A percentile compares a stretch with the other conserved stretches of the same genome.
Evolutionary conservation across 1,139 yeast genomes (phyloP).

Genomic region (Geotrichum siamense): DNA sequence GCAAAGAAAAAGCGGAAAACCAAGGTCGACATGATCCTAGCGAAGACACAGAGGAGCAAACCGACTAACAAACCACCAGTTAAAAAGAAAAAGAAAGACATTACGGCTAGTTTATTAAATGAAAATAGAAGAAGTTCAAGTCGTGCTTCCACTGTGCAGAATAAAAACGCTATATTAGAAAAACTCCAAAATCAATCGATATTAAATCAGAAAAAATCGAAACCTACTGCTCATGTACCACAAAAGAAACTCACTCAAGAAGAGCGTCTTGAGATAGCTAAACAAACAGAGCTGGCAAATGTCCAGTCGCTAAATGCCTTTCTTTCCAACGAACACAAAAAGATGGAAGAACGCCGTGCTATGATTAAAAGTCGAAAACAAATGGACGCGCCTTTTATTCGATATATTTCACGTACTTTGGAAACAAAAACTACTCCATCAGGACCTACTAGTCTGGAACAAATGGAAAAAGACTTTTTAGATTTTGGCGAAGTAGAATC

Average conservation of each 20-base stretch:
- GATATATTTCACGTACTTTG: background rate
- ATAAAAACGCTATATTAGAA: constrained; percentile 69
- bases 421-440: constrained; percentile 10
- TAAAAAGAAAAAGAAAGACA: background rate
- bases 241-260: constrained; percentile 62
- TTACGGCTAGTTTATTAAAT: constrained; percentile 1
- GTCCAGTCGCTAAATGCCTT: constrained; percentile 64
- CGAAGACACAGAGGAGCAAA: constrained; percentile 3
- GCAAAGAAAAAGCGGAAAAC: constrained; percentile 7
- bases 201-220: constrained; percentile 60
- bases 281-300: constrained; percentile 75
- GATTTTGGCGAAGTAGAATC: constrained; percentile 13
- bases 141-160: constrained; percentile 70
- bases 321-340: constrained; percentile 61
- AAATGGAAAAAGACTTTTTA: constrained; percentile 19
- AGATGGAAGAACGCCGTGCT: constrained; percentile 12
- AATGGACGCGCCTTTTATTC: constrained; percentile 1
- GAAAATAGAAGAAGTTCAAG: constrained; percentile 71
- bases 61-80: background rate
- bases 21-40: constrained; percentile 17
- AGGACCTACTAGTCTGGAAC: constrained; percentile 21
- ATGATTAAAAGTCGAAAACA: background rate
- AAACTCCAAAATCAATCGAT: constrained; percentile 48
- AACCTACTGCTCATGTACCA: constrained; percentile 31
- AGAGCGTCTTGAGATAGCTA: constrained; percentile 76